Evolutionary conservation across 306 rosid species (phyloP), one percentile per base, ranked within the genome.

Genomic region (Erythrophleum fordii): DNA sequence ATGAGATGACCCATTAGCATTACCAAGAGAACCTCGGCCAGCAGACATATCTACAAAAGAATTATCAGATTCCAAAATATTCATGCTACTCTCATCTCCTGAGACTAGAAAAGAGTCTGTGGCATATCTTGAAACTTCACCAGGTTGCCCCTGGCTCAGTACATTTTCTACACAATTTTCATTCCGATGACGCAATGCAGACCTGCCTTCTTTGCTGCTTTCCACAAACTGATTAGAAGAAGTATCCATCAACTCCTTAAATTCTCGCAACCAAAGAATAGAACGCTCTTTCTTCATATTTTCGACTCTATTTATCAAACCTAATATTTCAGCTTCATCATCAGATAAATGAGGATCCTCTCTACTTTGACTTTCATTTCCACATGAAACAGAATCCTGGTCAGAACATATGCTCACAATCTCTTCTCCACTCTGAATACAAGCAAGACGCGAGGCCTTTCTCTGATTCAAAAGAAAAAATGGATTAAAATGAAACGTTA

Each of bases 261-360:
- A 91, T 73, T 90, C 98, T 70, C 87, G 90, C 86, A 92, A 82
- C 98, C 98, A 92, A 72, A 88, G 88, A 82, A 87, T 80, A 80
- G 97, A 95, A n/a, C 87, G 92, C 86, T 95, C 97, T 87, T 95
- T 91, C 89, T 95, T 95, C 95, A 92, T 87, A 61, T 83, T 85
- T 75, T 95, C 98, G 84, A 91, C 90, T 85, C 82, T 91, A 80
- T 88, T 86, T 83, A 92, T 91, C 80, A 95, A 87, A 90, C 87
- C 97, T 79, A 77, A 82, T 79, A 89, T 85, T 85, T 95, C 97
- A 76, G 87, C 85, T 82, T 86, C 97, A 23, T 90, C 86, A 49
- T 90, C 92, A 75, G 89, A 86, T 77, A 91, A 39, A 76, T 60
- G 82, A 75, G 69, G 77, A 64, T 89, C 97, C 79, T 87, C 90